Percentiles rank a stretch among this genome's conserved stretches.
Evolutionary conservation across 345 rosid genomes (phyloP).

Genomic region (Ceriops zippeliana): DNA sequence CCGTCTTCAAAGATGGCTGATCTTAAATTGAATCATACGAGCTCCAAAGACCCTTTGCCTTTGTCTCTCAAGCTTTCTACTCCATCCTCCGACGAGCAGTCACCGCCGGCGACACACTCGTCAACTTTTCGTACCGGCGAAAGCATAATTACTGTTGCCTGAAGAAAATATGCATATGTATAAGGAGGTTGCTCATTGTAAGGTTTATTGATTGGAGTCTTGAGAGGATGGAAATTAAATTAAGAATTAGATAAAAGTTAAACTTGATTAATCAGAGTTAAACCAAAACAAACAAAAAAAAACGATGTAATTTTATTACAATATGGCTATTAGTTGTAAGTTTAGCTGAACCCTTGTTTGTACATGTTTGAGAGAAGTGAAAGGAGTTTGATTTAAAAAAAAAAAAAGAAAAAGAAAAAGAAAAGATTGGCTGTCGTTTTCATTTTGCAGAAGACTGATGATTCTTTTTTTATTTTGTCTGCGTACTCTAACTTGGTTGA

Average conservation of each 20-base stretch:
- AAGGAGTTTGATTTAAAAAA: not conserved
- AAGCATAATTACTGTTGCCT: constrained; percentile 67
- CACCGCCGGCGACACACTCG: constrained; percentile 36
- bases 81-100: constrained; percentile 43
- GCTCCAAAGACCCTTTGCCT: constrained; percentile 34
- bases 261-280: constrained; percentile 4
- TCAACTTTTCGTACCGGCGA: constrained; percentile 50
- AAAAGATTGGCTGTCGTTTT: constrained; percentile 31
- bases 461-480: constrained; percentile 22
- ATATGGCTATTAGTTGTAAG: constrained; percentile 8
- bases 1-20: constrained; percentile 71
- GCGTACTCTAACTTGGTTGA: constrained; percentile 13
- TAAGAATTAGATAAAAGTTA: not conserved
- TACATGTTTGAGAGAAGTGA: constrained; percentile 21
- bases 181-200: not conserved
- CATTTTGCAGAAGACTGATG: constrained; percentile 17
- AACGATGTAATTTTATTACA: not conserved
- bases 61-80: constrained; percentile 52
- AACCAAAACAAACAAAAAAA: not conserved
- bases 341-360: constrained; percentile 33
- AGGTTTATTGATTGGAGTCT: not conserved
- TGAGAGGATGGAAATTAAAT: not conserved
- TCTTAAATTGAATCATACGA: constrained; percentile 43
- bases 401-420: constrained; percentile 1
- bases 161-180: constrained; percentile 12